These are phyloP conservation scores for Tolypocladium pustulatum DNA, from an alignment of 2,329 filamentous ascomycete genomes.

Conservation along the genomic window DNA sequence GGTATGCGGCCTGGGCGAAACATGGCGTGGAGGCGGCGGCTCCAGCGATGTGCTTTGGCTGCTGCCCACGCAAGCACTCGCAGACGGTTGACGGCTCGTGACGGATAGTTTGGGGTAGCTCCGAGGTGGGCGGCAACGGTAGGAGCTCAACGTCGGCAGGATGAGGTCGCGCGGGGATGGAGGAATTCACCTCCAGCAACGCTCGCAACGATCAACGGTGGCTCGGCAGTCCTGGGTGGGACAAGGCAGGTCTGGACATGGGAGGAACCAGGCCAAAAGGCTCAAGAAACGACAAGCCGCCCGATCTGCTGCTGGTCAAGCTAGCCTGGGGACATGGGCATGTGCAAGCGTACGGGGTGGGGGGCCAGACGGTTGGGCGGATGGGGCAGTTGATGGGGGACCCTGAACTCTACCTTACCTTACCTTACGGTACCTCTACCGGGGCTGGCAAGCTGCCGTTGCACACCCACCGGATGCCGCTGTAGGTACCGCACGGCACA, in stretches of 20 bases:
- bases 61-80: not conserved
- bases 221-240: not conserved
- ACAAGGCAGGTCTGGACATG: not conserved
- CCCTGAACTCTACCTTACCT: not conserved
- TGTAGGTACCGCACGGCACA: too few species aligned
- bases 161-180: not conserved
- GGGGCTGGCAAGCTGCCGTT: not conserved
- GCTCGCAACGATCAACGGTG: not conserved
- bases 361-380: not conserved
- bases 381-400: not conserved
- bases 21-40: not conserved
- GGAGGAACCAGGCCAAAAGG: not conserved
- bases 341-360: not conserved
- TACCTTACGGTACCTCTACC: too few species aligned
- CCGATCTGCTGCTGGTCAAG: not conserved
- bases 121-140: not conserved
- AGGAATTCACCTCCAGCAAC: not conserved
- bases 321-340: not conserved
- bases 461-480: too few species aligned
- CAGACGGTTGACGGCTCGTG: not conserved
- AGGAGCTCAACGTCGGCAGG: not conserved
- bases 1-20: constrained; percentile 1
- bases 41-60: not conserved
- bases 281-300: not conserved
- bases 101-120: not conserved